Base-by-base conservation (phyloP, 495 filamentous ascomycete genomes). In the Parachaetomium inaequale region DNA sequence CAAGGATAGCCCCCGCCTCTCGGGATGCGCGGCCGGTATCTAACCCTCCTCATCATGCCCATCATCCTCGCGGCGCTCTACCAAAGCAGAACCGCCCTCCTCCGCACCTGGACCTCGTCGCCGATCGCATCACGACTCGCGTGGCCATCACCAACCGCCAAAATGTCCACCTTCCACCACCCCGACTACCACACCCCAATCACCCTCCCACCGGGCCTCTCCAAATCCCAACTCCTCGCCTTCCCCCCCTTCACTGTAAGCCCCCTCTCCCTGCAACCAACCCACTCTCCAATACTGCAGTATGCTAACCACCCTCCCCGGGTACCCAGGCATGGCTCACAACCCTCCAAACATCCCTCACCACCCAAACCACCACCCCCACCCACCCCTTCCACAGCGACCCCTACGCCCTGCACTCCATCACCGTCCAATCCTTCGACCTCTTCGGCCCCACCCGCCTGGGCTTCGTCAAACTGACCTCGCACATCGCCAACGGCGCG, bases 381-480 rank as follows among this genome's bases (percentile, higher is more conserved):
- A 68, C 73, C 31, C 92, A 96, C 70, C 81, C 87, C 54, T 95
- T 96, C 73, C 79, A 92, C 71, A 23, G 66, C 0, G 74, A 84
- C 61, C 90, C 91, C 3, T 96, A 93, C 74, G 64, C 76, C 10
- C 83, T 96, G 6, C 84, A 83, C 50, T 77, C 77, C 54, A 85
- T 96, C 63, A 82, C 85, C 3, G 77, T 96, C 64, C 90, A 95
- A 69, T 74, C 88, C 26, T 85, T 84, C 61, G 91, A 93, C 76
- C 83, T 84, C 34, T 95, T 92, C 64, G 85, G 85, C 49, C 70
- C 67, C 3, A n/a, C 55, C 17, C 78, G 86, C 10, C 68, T 93
- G 23, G 92, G 92, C 11, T 96, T 96, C 70, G 60, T 96, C 21
- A 95, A 95, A 63, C 71, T 96, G 8, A 81, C 81, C 32, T 83